phyloP scores from a whole-genome alignment of 2,329 filamentous ascomycete species.

The Scedosporium dehoogii region DNA sequence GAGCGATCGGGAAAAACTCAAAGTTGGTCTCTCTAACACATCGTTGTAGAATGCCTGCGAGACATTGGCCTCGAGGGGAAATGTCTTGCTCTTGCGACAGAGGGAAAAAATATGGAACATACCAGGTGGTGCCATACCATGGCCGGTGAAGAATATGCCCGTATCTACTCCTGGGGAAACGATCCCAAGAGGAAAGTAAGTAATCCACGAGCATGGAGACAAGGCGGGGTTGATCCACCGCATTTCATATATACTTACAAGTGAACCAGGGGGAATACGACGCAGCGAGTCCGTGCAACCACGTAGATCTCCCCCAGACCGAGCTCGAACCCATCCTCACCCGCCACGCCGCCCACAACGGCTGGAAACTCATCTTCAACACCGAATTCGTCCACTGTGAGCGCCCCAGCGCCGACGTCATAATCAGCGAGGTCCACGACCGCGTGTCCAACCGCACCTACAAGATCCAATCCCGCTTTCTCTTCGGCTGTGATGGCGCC shows the following conservation, averaged over 20 bases:
- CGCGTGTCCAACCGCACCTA: conserved; percentile 25
- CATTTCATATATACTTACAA: not conserved
- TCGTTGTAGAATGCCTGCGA: conserved; percentile 34
- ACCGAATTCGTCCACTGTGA: conserved; percentile 21
- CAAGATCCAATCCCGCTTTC: conserved; percentile 36
- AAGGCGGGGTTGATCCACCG: not conserved
- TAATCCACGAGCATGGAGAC: not conserved
- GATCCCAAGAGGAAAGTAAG: conserved; percentile 30
- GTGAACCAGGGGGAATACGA: conserved; percentile 29
- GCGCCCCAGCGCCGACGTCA: conserved; percentile 13
- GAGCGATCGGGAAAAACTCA: too few relatives aligned
- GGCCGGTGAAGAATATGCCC: conserved; percentile 40
- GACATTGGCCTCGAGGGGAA: conserved; percentile 39
- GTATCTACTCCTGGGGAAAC: conserved; percentile 40
- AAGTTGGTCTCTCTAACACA: not conserved
- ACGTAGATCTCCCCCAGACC: conserved; percentile 32
- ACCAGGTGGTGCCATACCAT: conserved; percentile 43
- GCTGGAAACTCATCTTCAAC: conserved; percentile 26
- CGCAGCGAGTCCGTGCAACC: conserved; percentile 28
- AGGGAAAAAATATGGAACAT: conserved; percentile 32
- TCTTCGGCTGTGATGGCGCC: conserved; percentile 45
- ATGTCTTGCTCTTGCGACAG: conserved; percentile 23
- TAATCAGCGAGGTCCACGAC: conserved; percentile 24
- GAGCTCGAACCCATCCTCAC: conserved; percentile 31
- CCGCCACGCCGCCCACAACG: conserved; percentile 22